Percentiles rank a stretch among this genome's conserved stretches.
phyloP scores from a whole-genome alignment of 1,139 yeast species.

The Hemisphaericaspora subhashii region DNA sequence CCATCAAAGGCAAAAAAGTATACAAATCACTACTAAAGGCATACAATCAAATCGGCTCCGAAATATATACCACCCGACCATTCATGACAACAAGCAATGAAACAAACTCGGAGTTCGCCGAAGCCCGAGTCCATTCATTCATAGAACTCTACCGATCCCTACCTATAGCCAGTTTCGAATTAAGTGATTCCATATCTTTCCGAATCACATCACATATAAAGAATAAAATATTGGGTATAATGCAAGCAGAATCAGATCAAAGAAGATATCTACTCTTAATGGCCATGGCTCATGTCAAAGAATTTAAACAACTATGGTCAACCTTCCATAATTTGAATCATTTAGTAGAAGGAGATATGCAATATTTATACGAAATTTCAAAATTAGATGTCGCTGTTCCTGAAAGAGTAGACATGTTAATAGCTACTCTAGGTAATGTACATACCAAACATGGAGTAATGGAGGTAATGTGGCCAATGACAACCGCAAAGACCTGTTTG shows the following conservation, averaged over 20 bases:
- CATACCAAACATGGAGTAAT: conserved; percentile 5
- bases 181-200: conserved; percentile 7
- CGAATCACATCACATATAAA: conserved; percentile 5
- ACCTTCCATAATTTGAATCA: conserved; percentile 1
- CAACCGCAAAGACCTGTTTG: conserved; percentile 7
- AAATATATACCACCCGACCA: too few species aligned
- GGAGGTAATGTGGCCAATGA: conserved; percentile 8
- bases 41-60: too few species aligned
- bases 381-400: conserved; percentile 7
- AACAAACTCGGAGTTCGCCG: not conserved
- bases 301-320: conserved; percentile 9
- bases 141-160: not conserved
- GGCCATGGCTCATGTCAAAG: conserved; percentile 5
- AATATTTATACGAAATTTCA: conserved; percentile 2
- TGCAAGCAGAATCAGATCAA: not conserved
- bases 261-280: conserved; percentile 3
- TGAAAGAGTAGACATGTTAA: conserved; percentile 8
- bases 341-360: not conserved
- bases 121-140: not conserved
- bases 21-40: too few species aligned
- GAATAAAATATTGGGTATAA: conserved; percentile 3
- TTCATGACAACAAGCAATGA: not conserved
- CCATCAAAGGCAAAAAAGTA: too few species aligned
- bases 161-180: conserved; percentile 8
- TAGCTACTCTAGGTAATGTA: conserved; percentile 9